A percentile compares a stretch with the other conserved stretches of the same genome.
Evolutionary conservation across 2,329 filamentous ascomycete species (phyloP).

Genomic region (Thyridium curvatum): DNA sequence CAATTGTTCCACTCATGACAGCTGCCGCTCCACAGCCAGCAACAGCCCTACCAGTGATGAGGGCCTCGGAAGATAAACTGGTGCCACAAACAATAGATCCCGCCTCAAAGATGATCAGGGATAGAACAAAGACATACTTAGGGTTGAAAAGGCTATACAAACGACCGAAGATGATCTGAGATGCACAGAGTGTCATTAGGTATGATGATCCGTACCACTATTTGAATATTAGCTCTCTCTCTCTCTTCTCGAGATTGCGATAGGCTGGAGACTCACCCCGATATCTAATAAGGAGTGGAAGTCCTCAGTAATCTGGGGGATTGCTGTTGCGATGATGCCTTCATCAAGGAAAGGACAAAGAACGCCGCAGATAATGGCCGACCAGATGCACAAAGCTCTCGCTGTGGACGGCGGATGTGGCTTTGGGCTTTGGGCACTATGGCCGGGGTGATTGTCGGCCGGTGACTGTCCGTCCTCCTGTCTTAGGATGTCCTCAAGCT

Average conservation of each 20-base stretch:
- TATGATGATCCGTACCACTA: constrained; percentile 15
- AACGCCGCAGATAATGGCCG: too few species aligned
- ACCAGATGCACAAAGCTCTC: too few species aligned
- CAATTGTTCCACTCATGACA: not conserved
- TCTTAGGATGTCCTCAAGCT: too few species aligned
- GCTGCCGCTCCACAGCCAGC: not conserved
- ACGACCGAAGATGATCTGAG: constrained; percentile 10
- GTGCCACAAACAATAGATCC: not conserved
- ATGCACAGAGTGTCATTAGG: constrained; percentile 9
- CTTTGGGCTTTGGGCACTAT: too few species aligned
- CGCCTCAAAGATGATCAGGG: constrained; percentile 9
- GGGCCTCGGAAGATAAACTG: not conserved
- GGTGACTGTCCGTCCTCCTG: too few species aligned
- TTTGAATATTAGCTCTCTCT: too few species aligned
- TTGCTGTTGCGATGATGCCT: constrained; percentile 1
- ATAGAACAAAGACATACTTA: constrained; percentile 7
- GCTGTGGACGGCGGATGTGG: too few species aligned
- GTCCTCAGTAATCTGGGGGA: constrained; percentile 4
- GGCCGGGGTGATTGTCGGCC: too few species aligned
- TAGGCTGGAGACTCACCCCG: too few species aligned
- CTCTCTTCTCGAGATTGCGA: too few species aligned
- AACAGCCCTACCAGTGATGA: constrained; percentile 1
- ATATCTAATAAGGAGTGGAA: constrained; percentile 7
- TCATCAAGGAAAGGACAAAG: too few species aligned
- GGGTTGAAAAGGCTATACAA: constrained; percentile 7